Evolutionary conservation across 1,284 basidiomycete genomes (phyloP).

Genomic region (Ceratobasidium sp.): DNA sequence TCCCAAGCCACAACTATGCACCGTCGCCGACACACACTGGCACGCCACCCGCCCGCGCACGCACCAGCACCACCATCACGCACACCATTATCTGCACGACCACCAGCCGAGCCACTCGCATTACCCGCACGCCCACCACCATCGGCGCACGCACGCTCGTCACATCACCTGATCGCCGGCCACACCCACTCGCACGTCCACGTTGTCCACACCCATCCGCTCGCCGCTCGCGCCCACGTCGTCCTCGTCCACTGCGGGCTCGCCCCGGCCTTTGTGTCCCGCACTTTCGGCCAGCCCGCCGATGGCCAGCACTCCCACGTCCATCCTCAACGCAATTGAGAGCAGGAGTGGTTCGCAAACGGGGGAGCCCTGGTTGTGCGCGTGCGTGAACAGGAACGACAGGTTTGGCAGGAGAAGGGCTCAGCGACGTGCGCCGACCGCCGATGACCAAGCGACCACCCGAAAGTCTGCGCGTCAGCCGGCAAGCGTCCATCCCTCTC

Average conservation of each 20-base stretch:
- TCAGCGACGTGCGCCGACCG: no score
- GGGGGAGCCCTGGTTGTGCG: no score
- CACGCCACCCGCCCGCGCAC: constrained; percentile 12
- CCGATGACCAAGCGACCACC: no score
- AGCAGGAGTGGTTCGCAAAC: no score
- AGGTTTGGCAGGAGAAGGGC: no score
- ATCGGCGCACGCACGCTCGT: neutral
- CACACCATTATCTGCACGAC: neutral
- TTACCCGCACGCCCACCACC: constrained; percentile 28
- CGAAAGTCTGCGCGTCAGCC: no score
- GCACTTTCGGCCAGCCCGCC: no score
- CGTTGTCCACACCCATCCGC: constrained; percentile 31
- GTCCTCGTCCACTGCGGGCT: no score
- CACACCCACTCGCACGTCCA: constrained; percentile 33
- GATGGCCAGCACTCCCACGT: no score
- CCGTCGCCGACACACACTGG: constrained; percentile 24
- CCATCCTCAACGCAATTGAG: no score
- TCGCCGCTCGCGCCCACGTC: neutral
- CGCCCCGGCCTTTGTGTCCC: no score
- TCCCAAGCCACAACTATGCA: constrained; percentile 11
- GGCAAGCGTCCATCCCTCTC: neutral
- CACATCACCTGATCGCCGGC: constrained; percentile 4
- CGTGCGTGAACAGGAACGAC: no score
- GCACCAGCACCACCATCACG: constrained; percentile 17
- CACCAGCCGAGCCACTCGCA: constrained; percentile 20